Conservation (phyloP, 2,329 filamentous ascomycete genomes). For the Xenoacremonium recifei region DNA sequence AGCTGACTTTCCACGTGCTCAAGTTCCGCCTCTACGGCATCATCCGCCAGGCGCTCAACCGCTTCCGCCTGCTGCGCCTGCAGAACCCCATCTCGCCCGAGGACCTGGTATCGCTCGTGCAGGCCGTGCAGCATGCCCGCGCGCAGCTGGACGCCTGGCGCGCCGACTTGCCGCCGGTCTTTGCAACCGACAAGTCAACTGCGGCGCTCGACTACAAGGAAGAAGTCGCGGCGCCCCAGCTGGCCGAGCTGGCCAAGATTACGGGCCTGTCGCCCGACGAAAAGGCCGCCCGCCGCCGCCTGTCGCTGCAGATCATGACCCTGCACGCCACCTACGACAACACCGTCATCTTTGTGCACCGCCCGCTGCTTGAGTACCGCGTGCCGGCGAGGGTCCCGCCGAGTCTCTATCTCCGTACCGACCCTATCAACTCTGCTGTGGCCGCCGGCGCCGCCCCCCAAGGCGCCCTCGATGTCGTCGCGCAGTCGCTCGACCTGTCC, state of each 20-base stretch:
- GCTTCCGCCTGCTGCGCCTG: not conserved
- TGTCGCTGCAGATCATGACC: not conserved
- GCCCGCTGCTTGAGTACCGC: not conserved
- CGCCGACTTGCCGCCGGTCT: not conserved
- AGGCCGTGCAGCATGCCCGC: not conserved
- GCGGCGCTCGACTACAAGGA: not conserved
- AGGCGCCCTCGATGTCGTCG: not conserved
- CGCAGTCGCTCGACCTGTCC: not conserved
- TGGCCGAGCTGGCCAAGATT: not conserved
- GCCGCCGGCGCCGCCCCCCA: not conserved
- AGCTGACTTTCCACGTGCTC: not conserved
- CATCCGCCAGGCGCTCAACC: not conserved
- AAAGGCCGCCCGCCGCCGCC: not conserved
- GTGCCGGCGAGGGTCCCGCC: too few species aligned
- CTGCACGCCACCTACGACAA: not conserved
- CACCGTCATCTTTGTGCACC: not conserved
- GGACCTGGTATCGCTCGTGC: not conserved
- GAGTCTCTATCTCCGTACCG: too few species aligned
- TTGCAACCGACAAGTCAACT: not conserved
- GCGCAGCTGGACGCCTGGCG: not conserved
- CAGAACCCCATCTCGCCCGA: not conserved
- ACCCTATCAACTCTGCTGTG: too few species aligned
- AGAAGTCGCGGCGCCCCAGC: not conserved
- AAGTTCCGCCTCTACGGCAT: not conserved
- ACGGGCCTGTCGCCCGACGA: too few species aligned